A percentile compares a stretch with the other conserved stretches of the same genome.
These are phyloP conservation scores for Blastocystis hominis DNA, from an alignment of 352 stramenopile genomes.

Conservation along the genomic window DNA sequence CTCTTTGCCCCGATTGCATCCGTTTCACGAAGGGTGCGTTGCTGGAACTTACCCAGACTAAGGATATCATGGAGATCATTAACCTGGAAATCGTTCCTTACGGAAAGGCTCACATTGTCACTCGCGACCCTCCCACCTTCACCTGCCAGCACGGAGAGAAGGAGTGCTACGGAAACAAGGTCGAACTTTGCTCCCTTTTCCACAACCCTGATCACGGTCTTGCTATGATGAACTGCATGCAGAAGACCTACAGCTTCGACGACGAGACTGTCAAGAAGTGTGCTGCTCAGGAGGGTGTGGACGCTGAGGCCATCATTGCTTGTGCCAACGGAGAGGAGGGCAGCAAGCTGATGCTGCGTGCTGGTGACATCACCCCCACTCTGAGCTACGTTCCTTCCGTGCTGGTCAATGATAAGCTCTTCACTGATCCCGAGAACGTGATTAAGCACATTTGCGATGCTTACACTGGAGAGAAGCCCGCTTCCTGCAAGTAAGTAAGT, in stretches of 20 bases:
- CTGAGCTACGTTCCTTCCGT: slow-evolving; percentile 33
- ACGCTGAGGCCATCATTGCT: neutral
- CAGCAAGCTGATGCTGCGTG: neutral
- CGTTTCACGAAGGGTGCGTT: neutral
- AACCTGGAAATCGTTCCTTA: slow-evolving; percentile 56
- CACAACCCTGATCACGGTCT: slow-evolving; percentile 32
- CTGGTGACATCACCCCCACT: slow-evolving; percentile 40
- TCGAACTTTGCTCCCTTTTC: slow-evolving; percentile 23
- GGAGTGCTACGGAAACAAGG: slow-evolving; percentile 56
- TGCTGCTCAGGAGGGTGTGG: neutral
- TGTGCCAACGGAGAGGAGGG: slow-evolving; percentile 50
- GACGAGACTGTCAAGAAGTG: neutral
- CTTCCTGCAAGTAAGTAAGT: neutral
- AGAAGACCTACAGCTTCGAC: neutral
- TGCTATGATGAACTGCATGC: slow-evolving; percentile 39
- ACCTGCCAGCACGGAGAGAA: slow-evolving; percentile 48
- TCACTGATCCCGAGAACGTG: slow-evolving; percentile 34
- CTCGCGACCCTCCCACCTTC: slow-evolving; percentile 52
- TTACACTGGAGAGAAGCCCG: slow-evolving; percentile 51
- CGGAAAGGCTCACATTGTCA: slow-evolving; percentile 48
- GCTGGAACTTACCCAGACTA: neutral
- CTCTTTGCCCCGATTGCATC: slow-evolving; percentile 38
- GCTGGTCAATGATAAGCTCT: slow-evolving; percentile 44
- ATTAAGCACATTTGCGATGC: slow-evolving; percentile 37
- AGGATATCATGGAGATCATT: slow-evolving; percentile 41